Evolutionary conservation across 2,329 filamentous ascomycete genomes (phyloP).

Genomic region (Fusarium chaquense): DNA sequence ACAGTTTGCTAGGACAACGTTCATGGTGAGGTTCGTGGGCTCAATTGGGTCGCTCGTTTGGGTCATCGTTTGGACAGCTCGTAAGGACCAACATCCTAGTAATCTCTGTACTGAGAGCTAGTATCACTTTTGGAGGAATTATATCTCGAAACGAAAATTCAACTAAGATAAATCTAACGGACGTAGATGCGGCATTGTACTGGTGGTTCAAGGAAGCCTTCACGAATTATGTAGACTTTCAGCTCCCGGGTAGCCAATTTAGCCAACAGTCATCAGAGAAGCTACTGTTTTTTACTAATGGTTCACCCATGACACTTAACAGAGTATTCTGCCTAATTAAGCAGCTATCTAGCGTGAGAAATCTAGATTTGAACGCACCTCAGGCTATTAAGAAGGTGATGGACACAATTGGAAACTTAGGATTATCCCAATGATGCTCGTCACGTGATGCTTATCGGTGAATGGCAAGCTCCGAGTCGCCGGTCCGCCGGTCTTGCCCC

Average conservation of each 20-base stretch:
- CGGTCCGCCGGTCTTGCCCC: conserved; percentile 27
- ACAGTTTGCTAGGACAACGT: neutral
- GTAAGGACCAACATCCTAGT: neutral
- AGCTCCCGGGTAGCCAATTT: neutral
- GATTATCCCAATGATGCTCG: neutral
- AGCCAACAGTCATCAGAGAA: neutral
- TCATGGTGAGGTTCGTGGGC: neutral
- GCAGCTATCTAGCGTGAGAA: neutral
- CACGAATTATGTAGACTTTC: neutral
- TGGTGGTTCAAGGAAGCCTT: neutral
- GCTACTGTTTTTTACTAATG: neutral
- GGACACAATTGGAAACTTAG: conserved; percentile 24
- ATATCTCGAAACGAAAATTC: neutral
- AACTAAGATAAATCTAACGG: neutral
- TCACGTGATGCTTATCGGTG: conserved; percentile 40
- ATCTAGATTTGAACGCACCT: neutral
- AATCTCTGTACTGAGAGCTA: too few species aligned
- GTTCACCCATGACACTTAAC: neutral
- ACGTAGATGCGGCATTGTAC: neutral
- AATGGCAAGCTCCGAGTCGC: conserved; percentile 33
- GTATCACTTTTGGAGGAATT: neutral
- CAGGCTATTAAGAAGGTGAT: conserved; percentile 21
- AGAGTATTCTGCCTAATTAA: neutral
- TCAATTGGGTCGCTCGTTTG: conserved; percentile 13
- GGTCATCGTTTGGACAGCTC: conserved; percentile 6